Base-by-base conservation (phyloP, 2,329 filamentous ascomycete species). In the Amesomyces nigricolor region DNA sequence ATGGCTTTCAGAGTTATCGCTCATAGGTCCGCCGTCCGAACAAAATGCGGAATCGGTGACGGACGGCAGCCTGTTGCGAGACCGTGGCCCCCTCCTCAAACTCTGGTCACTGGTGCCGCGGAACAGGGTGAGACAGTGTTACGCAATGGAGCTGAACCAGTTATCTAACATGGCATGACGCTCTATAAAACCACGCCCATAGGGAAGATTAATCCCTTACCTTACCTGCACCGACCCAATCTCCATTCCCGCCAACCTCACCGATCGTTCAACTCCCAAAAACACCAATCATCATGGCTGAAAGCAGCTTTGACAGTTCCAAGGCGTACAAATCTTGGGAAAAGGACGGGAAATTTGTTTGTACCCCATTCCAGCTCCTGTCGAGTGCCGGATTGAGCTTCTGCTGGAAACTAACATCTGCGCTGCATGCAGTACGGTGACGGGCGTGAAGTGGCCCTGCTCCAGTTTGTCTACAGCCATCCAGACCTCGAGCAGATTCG, bases 401-500 rank as follows among this genome's bases (percentile, higher is more conserved):
- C 29, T 54, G 65, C 66, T n/a, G 60, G 63, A 64, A 37, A 11
- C 32, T 42, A 8, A 51, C 22, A 40, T n/a, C 16, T 2, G 6
- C 5, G 11, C 3, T n/a, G 10, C 6, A 32, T 29, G 40, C 56
- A 79, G 75, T 81, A 79, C 58, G 81, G 89, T 62, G 87, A 90
- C 67, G 87, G 87, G 16, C 80, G 87, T 19, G 88, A 92, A 66
- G 81, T 86, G 56, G 83, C 88, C 63, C 77, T 92, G 4, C 74
- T 91, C 5, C 81, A 87, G 59, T 89, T 81, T 66, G 74, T 92
- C 53, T 86, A 85, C 68, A 72, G 70, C 52, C 80, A 82, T 38
- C 75, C 81, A 1, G 75, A 86, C 57, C 70, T 88, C 29, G 79
- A 85, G 2, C 72, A 82, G 50, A 77, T 91, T 53, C 77, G 84